phyloP scores from a whole-genome alignment of 2,329 filamentous ascomycete species.

The Pseudogymnoascus sp. region DNA sequence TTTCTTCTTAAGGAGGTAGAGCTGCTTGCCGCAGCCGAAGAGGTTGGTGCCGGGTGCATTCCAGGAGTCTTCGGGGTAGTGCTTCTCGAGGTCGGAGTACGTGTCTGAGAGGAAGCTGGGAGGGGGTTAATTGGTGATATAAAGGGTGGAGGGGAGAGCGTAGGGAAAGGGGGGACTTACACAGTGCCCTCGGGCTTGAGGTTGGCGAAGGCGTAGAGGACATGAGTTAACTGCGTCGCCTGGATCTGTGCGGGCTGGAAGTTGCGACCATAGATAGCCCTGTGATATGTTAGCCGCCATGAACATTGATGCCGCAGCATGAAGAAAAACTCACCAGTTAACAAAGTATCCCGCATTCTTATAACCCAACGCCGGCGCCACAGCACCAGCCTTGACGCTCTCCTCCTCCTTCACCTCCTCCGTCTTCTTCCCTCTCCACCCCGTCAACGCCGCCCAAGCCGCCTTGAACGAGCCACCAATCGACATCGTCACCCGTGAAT shows the following conservation, averaged over 20 bases:
- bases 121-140: slow-evolving; percentile 7
- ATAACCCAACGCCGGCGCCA: background rate
- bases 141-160: background rate
- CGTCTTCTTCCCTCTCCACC: background rate
- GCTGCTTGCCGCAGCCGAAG: slow-evolving; percentile 74
- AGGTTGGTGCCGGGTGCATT: slow-evolving; percentile 60
- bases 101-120: slow-evolving; percentile 36
- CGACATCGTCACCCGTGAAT: background rate
- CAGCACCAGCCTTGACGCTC: background rate
- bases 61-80: slow-evolving; percentile 62
- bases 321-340: background rate
- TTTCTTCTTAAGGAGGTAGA: slow-evolving; percentile 67
- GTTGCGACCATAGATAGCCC: slow-evolving; percentile 16
- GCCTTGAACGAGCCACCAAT: background rate
- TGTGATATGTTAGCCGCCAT: background rate
- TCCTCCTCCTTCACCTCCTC: background rate
- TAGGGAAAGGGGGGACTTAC: slow-evolving; percentile 10
- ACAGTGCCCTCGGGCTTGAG: slow-evolving; percentile 52
- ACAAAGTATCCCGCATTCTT: background rate
- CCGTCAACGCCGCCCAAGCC: background rate
- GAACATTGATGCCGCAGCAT: no score
- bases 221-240: slow-evolving; percentile 59
- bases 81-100: slow-evolving; percentile 63
- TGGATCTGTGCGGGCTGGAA: slow-evolving; percentile 64
- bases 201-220: slow-evolving; percentile 75